Evolutionary conservation across 2,329 filamentous ascomycete species (phyloP), one percentile per base, ranked within the genome.

Genomic region (Phialophora macrospora): DNA sequence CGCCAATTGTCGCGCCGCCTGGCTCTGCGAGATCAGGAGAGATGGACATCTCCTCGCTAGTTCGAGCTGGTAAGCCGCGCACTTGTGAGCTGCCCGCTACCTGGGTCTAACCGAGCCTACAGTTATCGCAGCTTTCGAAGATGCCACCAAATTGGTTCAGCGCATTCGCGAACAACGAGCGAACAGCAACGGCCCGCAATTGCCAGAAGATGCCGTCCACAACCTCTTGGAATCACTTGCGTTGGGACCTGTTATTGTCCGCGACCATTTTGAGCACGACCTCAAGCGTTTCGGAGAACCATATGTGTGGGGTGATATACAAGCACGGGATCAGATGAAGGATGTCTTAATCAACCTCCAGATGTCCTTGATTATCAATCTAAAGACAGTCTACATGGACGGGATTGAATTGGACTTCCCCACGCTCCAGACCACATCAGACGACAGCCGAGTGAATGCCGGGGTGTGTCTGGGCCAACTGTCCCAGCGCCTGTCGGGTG

Each of bases 281-380:
- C 67, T 73, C 32, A 71, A 70, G 56, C 71, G 74, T 28, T 75
- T 79, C 61, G 78, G 78, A 30, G 70, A 73, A 30, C 66, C 67
- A 32, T 79, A 77, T 65, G 74, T 74, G 32, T 65, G 68, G 30
- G 78, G 78, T 7, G 78, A 80, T 65, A 71, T 71, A 44, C 72
- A 74, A 49, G 76, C 78, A 20, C 72, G 76, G 1, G 76, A 79
- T 57, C 72, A 75, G 48, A 72, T 80, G 67, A 78, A 78, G 66
- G 76, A 78, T 64, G 76, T 80, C 48, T 71, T 79, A 34, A 77
- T 77, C 60, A 74, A 72, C 38, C 71, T 80, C 1, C 77, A 80
- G 66, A 68, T 74, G 49, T 73, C 73, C 1, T 62, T 80, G 26
- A 70, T 80, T 32, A 70, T 71, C 22, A 74, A 74, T 24, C 73